These are phyloP conservation scores for Cucumis melo DNA, from an alignment of 306 rosid genomes.

Conservation along the genomic window DNA sequence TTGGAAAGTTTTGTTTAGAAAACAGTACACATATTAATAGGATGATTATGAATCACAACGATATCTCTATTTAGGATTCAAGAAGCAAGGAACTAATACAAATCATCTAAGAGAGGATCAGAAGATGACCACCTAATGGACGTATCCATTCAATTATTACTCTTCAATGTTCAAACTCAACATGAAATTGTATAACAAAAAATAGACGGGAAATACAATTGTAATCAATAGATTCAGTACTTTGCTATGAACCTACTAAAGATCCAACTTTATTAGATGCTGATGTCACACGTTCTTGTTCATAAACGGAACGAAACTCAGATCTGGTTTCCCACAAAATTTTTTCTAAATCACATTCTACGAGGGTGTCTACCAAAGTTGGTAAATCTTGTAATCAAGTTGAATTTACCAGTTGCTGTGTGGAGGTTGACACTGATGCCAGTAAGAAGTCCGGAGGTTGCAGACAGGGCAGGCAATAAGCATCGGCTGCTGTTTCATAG, in stretches of 20 bases:
- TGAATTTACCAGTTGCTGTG: conserved; percentile 20
- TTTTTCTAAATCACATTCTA: not conserved
- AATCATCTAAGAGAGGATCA: not conserved
- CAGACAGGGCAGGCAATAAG: conserved; percentile 59
- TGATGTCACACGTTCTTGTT: not conserved
- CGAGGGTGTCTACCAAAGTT: not conserved
- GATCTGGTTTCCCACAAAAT: not conserved
- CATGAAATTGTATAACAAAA: not conserved
- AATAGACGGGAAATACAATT: not conserved
- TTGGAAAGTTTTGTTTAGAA: not conserved
- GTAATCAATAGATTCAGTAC: not conserved
- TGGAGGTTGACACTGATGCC: conserved; percentile 35
- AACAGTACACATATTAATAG: not conserved
- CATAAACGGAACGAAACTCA: not conserved
- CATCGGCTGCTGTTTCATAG: conserved; percentile 44
- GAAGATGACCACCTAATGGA: not conserved
- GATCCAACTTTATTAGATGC: not conserved
- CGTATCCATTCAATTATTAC: not conserved
- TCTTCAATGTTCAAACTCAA: not conserved
- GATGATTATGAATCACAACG: not conserved
- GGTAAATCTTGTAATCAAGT: conserved; percentile 9
- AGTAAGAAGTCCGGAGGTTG: conserved; percentile 32
- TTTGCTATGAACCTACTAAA: not conserved
- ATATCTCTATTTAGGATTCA: not conserved
- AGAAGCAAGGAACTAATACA: not conserved